Conservation (phyloP, 306 rosid genomes). For the Lithocarpus polystachyus region DNA sequence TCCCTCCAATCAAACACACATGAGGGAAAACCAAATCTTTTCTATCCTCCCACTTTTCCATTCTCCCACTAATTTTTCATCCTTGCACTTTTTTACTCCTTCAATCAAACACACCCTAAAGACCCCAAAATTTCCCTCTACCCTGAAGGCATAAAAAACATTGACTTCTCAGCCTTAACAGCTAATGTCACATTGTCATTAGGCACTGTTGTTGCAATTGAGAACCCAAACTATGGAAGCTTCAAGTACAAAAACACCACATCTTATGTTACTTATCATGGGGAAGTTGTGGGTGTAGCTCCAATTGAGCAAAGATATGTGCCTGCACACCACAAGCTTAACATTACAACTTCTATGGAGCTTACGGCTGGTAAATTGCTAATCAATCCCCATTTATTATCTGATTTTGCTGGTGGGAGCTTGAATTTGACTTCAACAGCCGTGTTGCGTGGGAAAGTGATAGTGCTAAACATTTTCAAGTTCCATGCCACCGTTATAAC, state of each 20-base stretch:
- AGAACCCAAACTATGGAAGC: conserved; percentile 36
- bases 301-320: too few relatives aligned
- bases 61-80: too few relatives aligned
- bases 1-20: too few relatives aligned
- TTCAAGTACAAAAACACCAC: conserved; percentile 20
- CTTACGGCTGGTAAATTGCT: conserved; percentile 13
- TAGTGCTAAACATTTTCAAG: conserved; percentile 34
- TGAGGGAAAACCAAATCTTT: too few relatives aligned
- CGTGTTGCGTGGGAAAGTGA: conserved; percentile 40
- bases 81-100: too few relatives aligned
- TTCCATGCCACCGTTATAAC: conserved; percentile 30
- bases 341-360: not conserved
- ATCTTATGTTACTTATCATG: conserved; percentile 20
- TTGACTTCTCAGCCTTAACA: conserved; percentile 4
- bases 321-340: too few relatives aligned
- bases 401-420: conserved; percentile 11
- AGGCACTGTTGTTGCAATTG: conserved; percentile 25
- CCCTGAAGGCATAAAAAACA: conserved; percentile 15
- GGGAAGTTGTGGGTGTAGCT: too few relatives aligned
- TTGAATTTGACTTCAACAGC: conserved; percentile 3
- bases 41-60: too few relatives aligned
- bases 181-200: conserved; percentile 21
- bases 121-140: conserved; percentile 29
- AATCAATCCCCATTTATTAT: not conserved
- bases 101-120: too few relatives aligned